Percentiles rank a stretch among this genome's conserved stretches.
Conservation (phyloP, 805 yeast genomes). For the Sugiyamaella mastotermitis region DNA sequence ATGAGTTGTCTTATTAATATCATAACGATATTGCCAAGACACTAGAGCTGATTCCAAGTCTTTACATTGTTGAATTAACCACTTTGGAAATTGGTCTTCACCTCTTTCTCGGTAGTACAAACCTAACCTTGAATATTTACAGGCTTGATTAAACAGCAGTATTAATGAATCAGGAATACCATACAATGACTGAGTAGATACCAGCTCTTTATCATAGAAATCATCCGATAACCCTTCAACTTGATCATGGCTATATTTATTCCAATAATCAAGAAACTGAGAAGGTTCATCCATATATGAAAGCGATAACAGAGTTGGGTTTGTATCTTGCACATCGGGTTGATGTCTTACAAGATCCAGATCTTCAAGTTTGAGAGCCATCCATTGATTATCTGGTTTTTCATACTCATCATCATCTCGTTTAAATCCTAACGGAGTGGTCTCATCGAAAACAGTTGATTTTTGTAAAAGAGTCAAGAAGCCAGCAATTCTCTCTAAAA, state of each 20-base stretch:
- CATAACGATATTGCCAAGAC: constrained; percentile 70
- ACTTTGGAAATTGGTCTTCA: constrained; percentile 16
- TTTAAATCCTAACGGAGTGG: constrained; percentile 7
- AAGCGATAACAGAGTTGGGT: constrained; percentile 2
- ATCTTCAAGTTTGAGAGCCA: constrained; percentile 23
- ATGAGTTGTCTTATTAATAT: constrained; percentile 19
- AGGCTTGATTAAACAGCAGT: constrained; percentile 64
- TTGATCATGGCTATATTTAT: constrained; percentile 15
- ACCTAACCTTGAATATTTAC: constrained; percentile 57
- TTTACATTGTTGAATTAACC: constrained; percentile 16
- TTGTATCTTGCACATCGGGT: constrained; percentile 4
- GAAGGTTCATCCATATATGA: constrained; percentile 21
- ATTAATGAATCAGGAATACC: constrained; percentile 81
- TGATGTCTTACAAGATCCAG: constrained; percentile 12
- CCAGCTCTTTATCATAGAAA: constrained; percentile 20
- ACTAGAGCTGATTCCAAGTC: constrained; percentile 46
- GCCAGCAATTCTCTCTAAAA: constrained; percentile 72
- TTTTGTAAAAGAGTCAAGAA: constrained; percentile 72
- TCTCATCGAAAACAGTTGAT: constrained; percentile 47
- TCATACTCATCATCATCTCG: constrained; percentile 20
- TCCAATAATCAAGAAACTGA: constrained; percentile 24
- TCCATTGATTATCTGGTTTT: constrained; percentile 20
- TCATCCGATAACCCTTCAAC: constrained; percentile 14
- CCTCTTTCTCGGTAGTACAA: constrained; percentile 38
- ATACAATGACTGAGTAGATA: constrained; percentile 70